phyloP scores from a whole-genome alignment of 1,284 basidiomycete genomes.

The Marasmius oreades region DNA sequence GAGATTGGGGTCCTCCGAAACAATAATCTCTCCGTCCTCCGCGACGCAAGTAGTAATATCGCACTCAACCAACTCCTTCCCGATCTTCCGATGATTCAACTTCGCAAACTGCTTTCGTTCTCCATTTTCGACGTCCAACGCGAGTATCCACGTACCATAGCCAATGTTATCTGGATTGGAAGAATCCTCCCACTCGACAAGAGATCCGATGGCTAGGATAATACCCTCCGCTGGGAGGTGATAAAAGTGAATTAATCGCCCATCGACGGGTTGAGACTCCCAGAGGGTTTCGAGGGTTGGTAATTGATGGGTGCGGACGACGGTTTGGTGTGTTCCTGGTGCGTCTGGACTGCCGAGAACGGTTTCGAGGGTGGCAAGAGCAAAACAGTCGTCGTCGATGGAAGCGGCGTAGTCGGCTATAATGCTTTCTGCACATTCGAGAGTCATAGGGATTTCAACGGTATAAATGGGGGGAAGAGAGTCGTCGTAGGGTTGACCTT shows the following conservation, averaged over 20 bases:
- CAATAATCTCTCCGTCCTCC: background rate
- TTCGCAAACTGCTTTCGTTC: background rate
- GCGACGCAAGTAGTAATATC: background rate
- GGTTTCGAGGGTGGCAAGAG: background rate
- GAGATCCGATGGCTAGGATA: background rate
- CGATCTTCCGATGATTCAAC: conserved; percentile 2
- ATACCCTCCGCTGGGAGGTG: background rate
- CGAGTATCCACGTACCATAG: background rate
- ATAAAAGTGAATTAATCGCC: background rate
- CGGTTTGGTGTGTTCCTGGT: background rate
- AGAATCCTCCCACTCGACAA: background rate
- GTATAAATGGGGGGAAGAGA: background rate
- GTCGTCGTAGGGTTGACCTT: conserved; percentile 2
- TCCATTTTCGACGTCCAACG: background rate
- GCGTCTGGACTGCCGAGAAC: background rate
- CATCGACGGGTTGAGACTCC: background rate
- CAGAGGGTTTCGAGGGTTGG: background rate
- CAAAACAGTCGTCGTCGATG: background rate
- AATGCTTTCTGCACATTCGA: background rate
- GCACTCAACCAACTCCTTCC: background rate
- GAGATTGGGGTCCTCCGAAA: background rate
- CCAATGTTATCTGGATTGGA: background rate
- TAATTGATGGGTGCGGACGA: background rate
- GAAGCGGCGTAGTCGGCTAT: background rate
- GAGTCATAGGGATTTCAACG: background rate